Evolutionary conservation across 768 basidiomycete species (phyloP).

Genomic region (Phanerochaete carnosa): DNA sequence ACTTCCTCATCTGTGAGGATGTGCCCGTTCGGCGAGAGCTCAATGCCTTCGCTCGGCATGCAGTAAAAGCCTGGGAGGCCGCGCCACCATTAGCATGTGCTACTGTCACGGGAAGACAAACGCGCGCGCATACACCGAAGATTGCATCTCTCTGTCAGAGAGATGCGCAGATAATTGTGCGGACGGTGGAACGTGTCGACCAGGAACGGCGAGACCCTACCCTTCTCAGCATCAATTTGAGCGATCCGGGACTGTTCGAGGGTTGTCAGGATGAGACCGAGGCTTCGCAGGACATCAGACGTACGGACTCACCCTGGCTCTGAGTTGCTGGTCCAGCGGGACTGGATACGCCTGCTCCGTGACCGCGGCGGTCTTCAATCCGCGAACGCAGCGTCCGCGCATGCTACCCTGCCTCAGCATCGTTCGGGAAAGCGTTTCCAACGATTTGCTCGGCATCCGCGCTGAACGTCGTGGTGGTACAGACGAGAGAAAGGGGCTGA

Average conservation of each 20-base stretch:
- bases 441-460: background rate
- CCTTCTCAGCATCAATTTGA: constrained; percentile 43
- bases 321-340: constrained; percentile 7
- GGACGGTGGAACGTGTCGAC: constrained; percentile 64
- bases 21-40: constrained; percentile 65
- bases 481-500: background rate
- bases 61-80: constrained; percentile 74
- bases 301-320: constrained; percentile 1
- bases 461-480: background rate
- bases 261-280: background rate
- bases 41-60: constrained; percentile 81
- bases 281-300: background rate
- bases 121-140: constrained; percentile 58
- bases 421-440: background rate
- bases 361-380: constrained; percentile 12
- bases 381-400: constrained; percentile 1
- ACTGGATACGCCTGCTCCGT: constrained; percentile 11
- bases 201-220: constrained; percentile 49
- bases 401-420: background rate
- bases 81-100: background rate
- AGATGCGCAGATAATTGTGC: constrained; percentile 88
- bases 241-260: constrained; percentile 51
- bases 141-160: constrained; percentile 85
- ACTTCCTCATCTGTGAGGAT: constrained; percentile 78
- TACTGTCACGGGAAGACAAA: background rate